Evolutionary conservation across 805 yeast species (phyloP).

Genomic region (Spathaspora sp.): DNA sequence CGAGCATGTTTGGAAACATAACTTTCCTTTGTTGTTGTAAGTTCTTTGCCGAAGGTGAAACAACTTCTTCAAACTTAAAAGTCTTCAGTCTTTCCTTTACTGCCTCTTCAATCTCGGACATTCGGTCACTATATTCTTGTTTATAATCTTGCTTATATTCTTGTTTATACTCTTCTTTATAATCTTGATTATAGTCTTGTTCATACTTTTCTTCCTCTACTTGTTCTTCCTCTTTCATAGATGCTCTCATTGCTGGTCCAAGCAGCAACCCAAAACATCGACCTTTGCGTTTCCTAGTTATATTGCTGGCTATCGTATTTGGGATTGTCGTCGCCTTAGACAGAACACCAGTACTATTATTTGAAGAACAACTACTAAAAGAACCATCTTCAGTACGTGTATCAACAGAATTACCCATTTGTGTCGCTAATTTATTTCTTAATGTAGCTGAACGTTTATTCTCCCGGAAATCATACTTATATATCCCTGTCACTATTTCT

Average conservation of each 20-base stretch:
- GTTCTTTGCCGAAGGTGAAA: not conserved
- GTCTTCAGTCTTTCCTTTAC: not conserved
- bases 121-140: not conserved
- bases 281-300: not conserved
- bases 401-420: conserved; percentile 5
- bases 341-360: not conserved
- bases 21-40: not conserved
- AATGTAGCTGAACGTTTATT: conserved; percentile 14
- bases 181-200: not conserved
- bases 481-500: conserved; percentile 23
- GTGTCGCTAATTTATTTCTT: conserved; percentile 30
- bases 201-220: not conserved
- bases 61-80: not conserved
- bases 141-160: not conserved
- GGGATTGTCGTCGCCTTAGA: not conserved
- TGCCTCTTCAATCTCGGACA: not conserved
- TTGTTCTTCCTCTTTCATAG: not conserved
- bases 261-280: not conserved
- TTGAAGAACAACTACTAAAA: not conserved
- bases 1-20: not conserved
- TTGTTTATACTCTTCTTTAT: not conserved
- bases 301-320: not conserved
- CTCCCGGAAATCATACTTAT: conserved; percentile 30
- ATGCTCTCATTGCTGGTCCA: not conserved
- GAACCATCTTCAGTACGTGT: not conserved